Base-by-base conservation (phyloP, 176 grass and related monocot species). In the Zizania latifolia region DNA sequence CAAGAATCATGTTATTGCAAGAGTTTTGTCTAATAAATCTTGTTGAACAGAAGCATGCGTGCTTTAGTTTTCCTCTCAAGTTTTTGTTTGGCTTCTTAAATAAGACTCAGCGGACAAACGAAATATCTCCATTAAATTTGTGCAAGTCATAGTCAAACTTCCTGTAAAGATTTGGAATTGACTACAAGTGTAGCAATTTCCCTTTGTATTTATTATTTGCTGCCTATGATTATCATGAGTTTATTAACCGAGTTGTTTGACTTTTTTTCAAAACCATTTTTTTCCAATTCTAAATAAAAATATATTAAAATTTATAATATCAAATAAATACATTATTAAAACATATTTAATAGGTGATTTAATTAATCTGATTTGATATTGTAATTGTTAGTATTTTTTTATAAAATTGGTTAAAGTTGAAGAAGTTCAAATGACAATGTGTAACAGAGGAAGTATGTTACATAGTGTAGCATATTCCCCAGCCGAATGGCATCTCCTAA, bases 81-180 rank as follows among this genome's bases (percentile, higher is more conserved):
- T 39, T 62, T 54, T 50, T 70, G 41, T 58, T 35, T 60, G 36
- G 15, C n/a, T 75, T 82, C 44, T 38, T 29, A 67, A 63, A 58
- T 85, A 46, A 66, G 22, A 33, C 3, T 16, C 70, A 22, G 41
- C 28, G 40, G 27, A 62, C 29, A 77, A 28, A 62, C 33, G 13
- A 78, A 78, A 3, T 57, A 62, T 62, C 30, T 33, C 19, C 26
- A 61, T 38, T 78, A 6, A 15, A 23, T 71, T 40, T 56, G 19
- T 23, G 37, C 21, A 56, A 22, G 53, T 55, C 50, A 58, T 23
- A 40, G 2, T 27, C 43, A 40, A 40, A 70, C 19, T 71, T 35
- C 54, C 3, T 17, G 43, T 38, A 0, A 73, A 38, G n/a, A 36
- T 28, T 38, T 21, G 23, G 46, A 67, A 55, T n/a, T 24, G 32